Conservation (phyloP, 164 flowering plant species). For the Hamamelis virginiana region DNA sequence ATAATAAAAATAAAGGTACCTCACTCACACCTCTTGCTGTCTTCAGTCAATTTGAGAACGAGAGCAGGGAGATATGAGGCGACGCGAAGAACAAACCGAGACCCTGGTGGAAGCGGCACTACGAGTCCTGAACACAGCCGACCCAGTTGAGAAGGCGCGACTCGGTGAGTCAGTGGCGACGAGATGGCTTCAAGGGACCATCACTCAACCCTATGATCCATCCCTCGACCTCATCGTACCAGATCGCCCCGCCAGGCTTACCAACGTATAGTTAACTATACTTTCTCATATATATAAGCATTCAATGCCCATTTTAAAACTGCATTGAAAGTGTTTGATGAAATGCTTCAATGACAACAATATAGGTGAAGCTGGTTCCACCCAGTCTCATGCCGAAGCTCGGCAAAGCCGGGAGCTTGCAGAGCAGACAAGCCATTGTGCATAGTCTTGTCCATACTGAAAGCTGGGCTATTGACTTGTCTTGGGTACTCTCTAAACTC, state of each 20-base stretch:
- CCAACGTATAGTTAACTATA: conserved; percentile 36
- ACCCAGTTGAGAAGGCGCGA: conserved; percentile 77
- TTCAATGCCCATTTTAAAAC: neutral
- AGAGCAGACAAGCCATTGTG: conserved; percentile 82
- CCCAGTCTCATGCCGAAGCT: conserved; percentile 93
- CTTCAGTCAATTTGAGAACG: too few relatives aligned
- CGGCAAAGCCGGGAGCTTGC: conserved; percentile 88
- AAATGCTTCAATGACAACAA: conserved; percentile 36
- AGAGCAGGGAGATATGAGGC: neutral
- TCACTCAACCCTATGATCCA: conserved; percentile 46
- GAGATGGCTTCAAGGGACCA: conserved; percentile 64
- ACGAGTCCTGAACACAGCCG: conserved; percentile 64
- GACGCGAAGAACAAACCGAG: conserved; percentile 17
- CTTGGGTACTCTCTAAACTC: conserved; percentile 57
- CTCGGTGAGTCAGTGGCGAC: conserved; percentile 68
- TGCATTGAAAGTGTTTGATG: conserved; percentile 36
- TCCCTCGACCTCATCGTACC: conserved; percentile 50
- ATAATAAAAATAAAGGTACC: too few relatives aligned
- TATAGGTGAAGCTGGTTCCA: conserved; percentile 77
- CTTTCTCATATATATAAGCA: neutral
- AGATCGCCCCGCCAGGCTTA: conserved; percentile 80
- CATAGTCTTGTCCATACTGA: conserved; percentile 89
- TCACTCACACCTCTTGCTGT: too few relatives aligned
- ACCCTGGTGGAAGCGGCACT: conserved; percentile 83
- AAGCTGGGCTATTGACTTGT: conserved; percentile 94